phyloP scores from a whole-genome alignment of 768 basidiomycete species.

The Ramaria sp. region DNA sequence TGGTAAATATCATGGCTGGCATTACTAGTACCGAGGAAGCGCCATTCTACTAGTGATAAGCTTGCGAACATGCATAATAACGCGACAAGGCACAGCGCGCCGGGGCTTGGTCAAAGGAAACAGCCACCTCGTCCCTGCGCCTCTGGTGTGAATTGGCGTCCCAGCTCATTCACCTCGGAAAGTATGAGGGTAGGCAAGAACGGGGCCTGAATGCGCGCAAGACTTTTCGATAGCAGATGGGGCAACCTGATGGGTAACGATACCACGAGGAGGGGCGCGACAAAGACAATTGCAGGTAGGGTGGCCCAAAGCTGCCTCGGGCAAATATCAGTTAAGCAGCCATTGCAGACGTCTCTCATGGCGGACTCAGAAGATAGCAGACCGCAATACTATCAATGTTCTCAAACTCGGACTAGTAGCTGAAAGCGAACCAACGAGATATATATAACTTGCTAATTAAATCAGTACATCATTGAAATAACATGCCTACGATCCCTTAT shows the following conservation, averaged over 20 bases:
- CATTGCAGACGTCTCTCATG: neutral
- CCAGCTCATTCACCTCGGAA: neutral
- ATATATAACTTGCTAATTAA: too few species aligned
- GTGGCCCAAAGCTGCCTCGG: neutral
- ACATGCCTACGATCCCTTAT: too few species aligned
- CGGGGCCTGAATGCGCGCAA: neutral
- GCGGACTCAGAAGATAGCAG: too few species aligned
- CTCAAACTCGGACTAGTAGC: too few species aligned
- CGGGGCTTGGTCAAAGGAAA: too few species aligned
- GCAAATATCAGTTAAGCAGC: neutral
- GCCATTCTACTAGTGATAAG: conserved; percentile 16
- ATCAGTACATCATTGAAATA: too few species aligned
- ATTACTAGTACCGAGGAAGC: conserved; percentile 9
- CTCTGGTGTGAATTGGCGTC: neutral
- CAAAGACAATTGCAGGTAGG: neutral
- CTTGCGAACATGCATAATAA: conserved; percentile 13
- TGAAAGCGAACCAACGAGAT: too few species aligned
- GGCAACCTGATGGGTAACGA: neutral
- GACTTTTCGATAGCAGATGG: neutral
- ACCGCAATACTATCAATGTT: too few species aligned
- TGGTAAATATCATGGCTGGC: conserved; percentile 1
- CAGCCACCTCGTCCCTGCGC: too few species aligned
- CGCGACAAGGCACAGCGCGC: too few species aligned
- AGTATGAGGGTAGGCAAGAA: conserved; percentile 5
- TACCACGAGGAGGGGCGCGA: neutral